Evolutionary conservation across 2,329 filamentous ascomycete genomes (phyloP).

Genomic region (Mycocentrospora acerina): DNA sequence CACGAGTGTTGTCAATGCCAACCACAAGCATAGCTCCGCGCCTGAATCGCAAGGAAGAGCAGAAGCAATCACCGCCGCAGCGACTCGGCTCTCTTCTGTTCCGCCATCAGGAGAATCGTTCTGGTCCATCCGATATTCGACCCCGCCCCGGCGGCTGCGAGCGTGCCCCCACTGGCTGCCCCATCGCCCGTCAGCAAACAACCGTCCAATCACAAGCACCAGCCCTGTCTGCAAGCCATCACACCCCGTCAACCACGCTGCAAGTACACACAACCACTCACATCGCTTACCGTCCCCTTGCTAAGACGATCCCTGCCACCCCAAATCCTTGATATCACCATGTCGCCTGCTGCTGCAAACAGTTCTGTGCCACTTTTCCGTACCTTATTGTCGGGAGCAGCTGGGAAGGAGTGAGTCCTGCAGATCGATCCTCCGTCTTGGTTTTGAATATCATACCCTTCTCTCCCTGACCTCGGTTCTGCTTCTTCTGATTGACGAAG

Average conservation of each 20-base stretch:
- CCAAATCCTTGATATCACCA: slow-evolving; percentile 24
- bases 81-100: too few relatives aligned
- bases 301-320: slow-evolving; percentile 22
- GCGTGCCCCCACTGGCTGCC: slow-evolving; percentile 34
- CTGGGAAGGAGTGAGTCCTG: too few relatives aligned
- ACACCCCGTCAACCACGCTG: slow-evolving; percentile 18
- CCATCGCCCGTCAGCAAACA: slow-evolving; percentile 25
- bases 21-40: too few relatives aligned
- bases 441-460: too few relatives aligned
- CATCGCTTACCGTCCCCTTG: slow-evolving; percentile 25
- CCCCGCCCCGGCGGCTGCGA: slow-evolving; percentile 39
- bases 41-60: too few relatives aligned
- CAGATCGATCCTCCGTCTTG: too few relatives aligned
- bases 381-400: slow-evolving; percentile 24
- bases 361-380: slow-evolving; percentile 18
- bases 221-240: slow-evolving; percentile 20
- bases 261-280: slow-evolving; percentile 14
- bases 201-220: slow-evolving; percentile 31
- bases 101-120: too few relatives aligned
- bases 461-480: too few relatives aligned
- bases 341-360: slow-evolving; percentile 27
- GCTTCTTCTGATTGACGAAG: too few relatives aligned
- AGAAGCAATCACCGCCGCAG: too few relatives aligned
- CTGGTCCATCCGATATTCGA: slow-evolving; percentile 13
- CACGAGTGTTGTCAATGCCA: too few relatives aligned